phyloP scores from a whole-genome alignment of 2,329 filamentous ascomycete genomes.

The Botrytis cinerea region DNA sequence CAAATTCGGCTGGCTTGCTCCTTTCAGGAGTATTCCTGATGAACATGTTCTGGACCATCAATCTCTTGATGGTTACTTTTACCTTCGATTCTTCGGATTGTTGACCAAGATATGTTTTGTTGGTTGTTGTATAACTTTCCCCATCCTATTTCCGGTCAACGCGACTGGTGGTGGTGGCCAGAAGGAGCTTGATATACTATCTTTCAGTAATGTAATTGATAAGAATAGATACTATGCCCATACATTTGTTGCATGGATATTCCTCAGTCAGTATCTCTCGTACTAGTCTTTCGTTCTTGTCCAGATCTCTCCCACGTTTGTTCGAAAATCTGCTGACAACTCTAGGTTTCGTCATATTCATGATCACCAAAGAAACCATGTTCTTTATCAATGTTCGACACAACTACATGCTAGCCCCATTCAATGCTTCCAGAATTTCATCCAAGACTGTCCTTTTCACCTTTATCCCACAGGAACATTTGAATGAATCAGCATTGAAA shows the following conservation, averaged over 20 bases:
- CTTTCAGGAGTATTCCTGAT: constrained; percentile 64
- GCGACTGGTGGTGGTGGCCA: constrained; percentile 71
- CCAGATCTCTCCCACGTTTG: background rate
- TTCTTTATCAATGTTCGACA: constrained; percentile 92
- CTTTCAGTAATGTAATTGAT: constrained; percentile 72
- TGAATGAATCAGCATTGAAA: constrained; percentile 70
- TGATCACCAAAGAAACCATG: constrained; percentile 82
- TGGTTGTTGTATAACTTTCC: constrained; percentile 81
- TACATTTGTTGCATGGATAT: constrained; percentile 76
- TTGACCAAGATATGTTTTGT: constrained; percentile 75
- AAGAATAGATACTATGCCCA: constrained; percentile 77
- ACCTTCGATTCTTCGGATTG: constrained; percentile 84
- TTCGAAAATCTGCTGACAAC: constrained; percentile 6
- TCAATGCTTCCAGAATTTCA: constrained; percentile 81
- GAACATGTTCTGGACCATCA: constrained; percentile 84
- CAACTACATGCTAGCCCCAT: constrained; percentile 82
- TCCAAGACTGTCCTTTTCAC: constrained; percentile 88
- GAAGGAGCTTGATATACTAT: constrained; percentile 72
- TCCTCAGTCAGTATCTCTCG: constrained; percentile 51
- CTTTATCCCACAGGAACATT: constrained; percentile 77
- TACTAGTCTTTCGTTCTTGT: background rate
- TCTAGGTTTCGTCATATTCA: constrained; percentile 77
- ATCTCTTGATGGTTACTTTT: constrained; percentile 87
- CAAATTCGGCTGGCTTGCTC: constrained; percentile 64
- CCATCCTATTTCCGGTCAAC: constrained; percentile 78